Evolutionary conservation across 2,329 filamentous ascomycete species (phyloP), one percentile per base, ranked within the genome.

Genomic region (Emmonsia crescens): DNA sequence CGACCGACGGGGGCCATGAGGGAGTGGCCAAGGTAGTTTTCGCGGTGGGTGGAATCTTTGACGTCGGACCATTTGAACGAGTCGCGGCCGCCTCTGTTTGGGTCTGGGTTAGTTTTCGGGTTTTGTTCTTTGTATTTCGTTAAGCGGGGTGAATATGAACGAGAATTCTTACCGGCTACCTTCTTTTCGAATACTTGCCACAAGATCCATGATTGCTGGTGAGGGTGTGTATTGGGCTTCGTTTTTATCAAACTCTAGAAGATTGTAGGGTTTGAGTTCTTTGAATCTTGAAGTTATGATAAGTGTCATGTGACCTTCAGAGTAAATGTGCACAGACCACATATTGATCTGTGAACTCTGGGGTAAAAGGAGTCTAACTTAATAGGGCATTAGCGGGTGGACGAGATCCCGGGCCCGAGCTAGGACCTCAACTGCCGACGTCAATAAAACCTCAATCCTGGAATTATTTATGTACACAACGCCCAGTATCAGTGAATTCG

Each of bases 11-110:
- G 90, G 0, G 92, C 92, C 80, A 93, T 96, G 62, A 96, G 77
- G 63, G 89, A 94, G 78, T 96, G 92, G 59, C 92, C 92, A 8
- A 96, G 87, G 74, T 88, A 88, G 73, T 87, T 96, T 75, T 99
- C 92, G 74, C 94, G 91, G 71, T 96, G 92, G 27, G 83, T 79
- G 57, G 91, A 95, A 66, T 81, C 85, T 73, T 93, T 88, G 71
- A 99, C 93, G 68, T 96, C 91, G 66, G 93, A 89, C 94, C 94
- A 97, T 77, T 87, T 92, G 79, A 99, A 99, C 75, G 96, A 91
- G 75, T 89, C 89, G 72, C 82, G 83, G 64, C 94, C 94, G 71
- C 94, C 94, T 67, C 94, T 83, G 64, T 44, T 46, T 44, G 59
- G 54, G 27, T 57, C 61, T 49, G 16, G 57, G 49, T 67, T 63